Evolutionary conservation across 2,329 filamentous ascomycete genomes (phyloP), one percentile per base, ranked within the genome.

Genomic region (Verticillium zaregamsianum): DNA sequence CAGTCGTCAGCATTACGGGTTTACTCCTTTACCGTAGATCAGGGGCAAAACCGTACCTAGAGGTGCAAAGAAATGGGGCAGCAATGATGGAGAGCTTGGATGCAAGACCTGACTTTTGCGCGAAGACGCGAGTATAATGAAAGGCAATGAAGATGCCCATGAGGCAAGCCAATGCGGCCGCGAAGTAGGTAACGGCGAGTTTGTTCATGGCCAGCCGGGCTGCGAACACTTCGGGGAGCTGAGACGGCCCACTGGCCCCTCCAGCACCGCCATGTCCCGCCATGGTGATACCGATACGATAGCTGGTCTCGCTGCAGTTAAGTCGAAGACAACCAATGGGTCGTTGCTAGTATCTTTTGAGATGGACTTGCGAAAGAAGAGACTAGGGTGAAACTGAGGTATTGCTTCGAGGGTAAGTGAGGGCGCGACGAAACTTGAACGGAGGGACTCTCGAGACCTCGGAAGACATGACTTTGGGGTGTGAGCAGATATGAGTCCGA

Each of bases 161-260:
- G 28, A 65, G 20, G 28, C 35, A 7, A 25, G 49, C 37, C 23
- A 66, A 32, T 5, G 65, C 59, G 5, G 60, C 62, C 3, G 68
- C 64, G 57, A 67, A 73, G 55, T 67, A 63, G 3, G 49, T 55
- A 61, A 71, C 67, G 9, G 67, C 65, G 54, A 72, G 63, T 33
- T 67, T 62, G 55, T 74, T 73, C 58, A 71, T 64, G 25, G 45
- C 59, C 7, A 35, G 55, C 15, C 67, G 59, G 57, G 58, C 59
- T 9, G 63, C 67, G 35, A 65, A 68, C 3, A 62, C 39, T 55
- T 35, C 31, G 23, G 54, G 54, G 25, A 55, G 9, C 28, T 17
- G 54, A 17, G 54, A 55, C 31, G 54, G 54, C 12, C 54, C 54
- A 33, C 54, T 33, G 28, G 25, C 54, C 54, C 20, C 20, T 54